Evolutionary conservation across 148 eudicot species (phyloP), one percentile per base, ranked within the genome.

Genomic region (Camellia sinensis): DNA sequence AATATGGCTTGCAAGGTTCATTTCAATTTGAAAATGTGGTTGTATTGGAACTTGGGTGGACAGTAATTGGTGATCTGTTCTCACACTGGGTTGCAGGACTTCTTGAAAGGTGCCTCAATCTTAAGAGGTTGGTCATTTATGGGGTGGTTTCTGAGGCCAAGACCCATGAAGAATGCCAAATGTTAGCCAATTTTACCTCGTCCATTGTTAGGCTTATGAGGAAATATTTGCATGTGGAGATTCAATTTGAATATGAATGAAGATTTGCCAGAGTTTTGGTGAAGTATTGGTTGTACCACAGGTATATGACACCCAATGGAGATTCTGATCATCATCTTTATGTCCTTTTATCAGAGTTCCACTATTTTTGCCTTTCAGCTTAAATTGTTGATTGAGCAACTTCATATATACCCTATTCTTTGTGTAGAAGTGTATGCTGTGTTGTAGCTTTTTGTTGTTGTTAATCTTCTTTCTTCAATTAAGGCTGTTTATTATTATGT

Each of bases 21-120:
- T 92, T 84, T 87, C 84, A 74, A 41, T 79, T 95, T 75, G 86
- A 87, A 68, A 92, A 91, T 84, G 94, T 95, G 78, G 80, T 82
- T 46, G 85, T 84, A 7, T 80, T 95, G 78, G 97, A 92, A 83
- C 89, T 95, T 78, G 98, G 98, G 21, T 93, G 97, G 97, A 89
- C 91, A 7, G 87, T 87, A 19, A 84, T 95, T 77, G 87, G 70
- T 73, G 93, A 90, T 81, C 79, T 84, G 15, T 95, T 93, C 84
- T 89, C 91, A 43, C 83, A 75, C 8, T 92, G 94, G 90, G 91
- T 95, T 18, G 92, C 87, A 78, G 91, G 85, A 67, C 79, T 95
- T 73, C 79, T 95, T 54, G 85, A 88, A 67, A 87, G 88, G 84
- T 96, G 99, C 85, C 98, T 97, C 17, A 84, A 87, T 82, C 92